These are phyloP conservation scores for Trichosporon ovoides DNA, from an alignment of 1,284 basidiomycete species.

Conservation along the genomic window DNA sequence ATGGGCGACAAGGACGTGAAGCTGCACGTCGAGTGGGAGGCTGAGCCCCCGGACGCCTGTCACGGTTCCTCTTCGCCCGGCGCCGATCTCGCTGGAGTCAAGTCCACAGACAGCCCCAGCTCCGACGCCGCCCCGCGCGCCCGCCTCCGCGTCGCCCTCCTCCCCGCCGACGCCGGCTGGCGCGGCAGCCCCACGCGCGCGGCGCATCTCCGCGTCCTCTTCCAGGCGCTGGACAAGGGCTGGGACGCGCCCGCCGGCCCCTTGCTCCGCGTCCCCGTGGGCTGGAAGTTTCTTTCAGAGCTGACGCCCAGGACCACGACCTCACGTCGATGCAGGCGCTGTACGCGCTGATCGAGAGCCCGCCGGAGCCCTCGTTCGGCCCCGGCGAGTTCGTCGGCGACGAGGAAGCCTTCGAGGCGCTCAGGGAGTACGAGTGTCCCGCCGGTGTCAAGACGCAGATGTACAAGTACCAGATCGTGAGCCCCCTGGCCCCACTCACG, in stretches of 20 bases:
- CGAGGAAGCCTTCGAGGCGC: slow-evolving; percentile 22
- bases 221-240: slow-evolving; percentile 2
- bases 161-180: not conserved
- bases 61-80: too few species aligned
- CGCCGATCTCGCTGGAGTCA: too few species aligned
- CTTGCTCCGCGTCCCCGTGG: slow-evolving; percentile 5
- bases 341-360: slow-evolving; percentile 32
- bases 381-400: slow-evolving; percentile 17
- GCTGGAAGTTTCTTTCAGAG: not conserved
- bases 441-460: slow-evolving; percentile 30
- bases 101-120: not conserved
- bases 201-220: not conserved
- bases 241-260: not conserved
- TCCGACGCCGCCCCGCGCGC: not conserved
- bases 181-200: not conserved
- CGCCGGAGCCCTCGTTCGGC: slow-evolving; percentile 22
- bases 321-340: slow-evolving; percentile 27
- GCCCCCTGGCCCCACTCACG: slow-evolving; percentile 6
- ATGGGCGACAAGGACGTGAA: not conserved
- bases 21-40: not conserved
- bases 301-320: slow-evolving; percentile 12
- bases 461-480: slow-evolving; percentile 42
- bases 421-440: slow-evolving; percentile 29
- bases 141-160: not conserved
- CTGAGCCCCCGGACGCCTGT: not conserved